Percentiles rank a stretch among this genome's conserved stretches.
Conservation (phyloP, 306 rosid species). For the Vigna angularis region DNA sequence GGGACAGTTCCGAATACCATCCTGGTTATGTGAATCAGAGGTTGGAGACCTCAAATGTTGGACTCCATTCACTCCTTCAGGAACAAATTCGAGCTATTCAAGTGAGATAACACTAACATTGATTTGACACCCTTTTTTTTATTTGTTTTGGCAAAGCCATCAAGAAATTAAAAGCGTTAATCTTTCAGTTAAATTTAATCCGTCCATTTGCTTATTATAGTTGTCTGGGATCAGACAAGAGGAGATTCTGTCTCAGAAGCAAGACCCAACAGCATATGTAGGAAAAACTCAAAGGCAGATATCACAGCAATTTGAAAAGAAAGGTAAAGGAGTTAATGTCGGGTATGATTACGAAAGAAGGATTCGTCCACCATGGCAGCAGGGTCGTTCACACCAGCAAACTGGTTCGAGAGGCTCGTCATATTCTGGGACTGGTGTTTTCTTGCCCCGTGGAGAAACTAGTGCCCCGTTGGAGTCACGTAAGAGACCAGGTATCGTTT, state of each 20-base stretch:
- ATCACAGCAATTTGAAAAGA: constrained; percentile 39
- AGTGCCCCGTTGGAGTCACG: constrained; percentile 25
- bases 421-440: constrained; percentile 83
- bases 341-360: constrained; percentile 11
- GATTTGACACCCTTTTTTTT: no score
- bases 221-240: constrained; percentile 44
- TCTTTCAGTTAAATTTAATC: no score
- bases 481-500: constrained; percentile 44
- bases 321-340: constrained; percentile 30
- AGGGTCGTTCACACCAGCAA: constrained; percentile 30
- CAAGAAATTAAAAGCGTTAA: neutral
- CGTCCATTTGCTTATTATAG: constrained; percentile 1
- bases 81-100: constrained; percentile 60
- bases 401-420: constrained; percentile 47
- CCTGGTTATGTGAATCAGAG: constrained; percentile 23
- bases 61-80: constrained; percentile 31
- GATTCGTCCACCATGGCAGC: neutral
- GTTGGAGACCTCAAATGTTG: constrained; percentile 25
- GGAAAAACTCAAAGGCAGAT: neutral
- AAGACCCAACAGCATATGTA: constrained; percentile 23
- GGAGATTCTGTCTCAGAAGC: constrained; percentile 38
- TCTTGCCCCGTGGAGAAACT: constrained; percentile 62
- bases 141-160: neutral
- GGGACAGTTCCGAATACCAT: constrained; percentile 20
- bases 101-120: constrained; percentile 41